Evolutionary conservation across 139 green algal genomes (phyloP).

Genomic region (Picochlorum sp.): DNA sequence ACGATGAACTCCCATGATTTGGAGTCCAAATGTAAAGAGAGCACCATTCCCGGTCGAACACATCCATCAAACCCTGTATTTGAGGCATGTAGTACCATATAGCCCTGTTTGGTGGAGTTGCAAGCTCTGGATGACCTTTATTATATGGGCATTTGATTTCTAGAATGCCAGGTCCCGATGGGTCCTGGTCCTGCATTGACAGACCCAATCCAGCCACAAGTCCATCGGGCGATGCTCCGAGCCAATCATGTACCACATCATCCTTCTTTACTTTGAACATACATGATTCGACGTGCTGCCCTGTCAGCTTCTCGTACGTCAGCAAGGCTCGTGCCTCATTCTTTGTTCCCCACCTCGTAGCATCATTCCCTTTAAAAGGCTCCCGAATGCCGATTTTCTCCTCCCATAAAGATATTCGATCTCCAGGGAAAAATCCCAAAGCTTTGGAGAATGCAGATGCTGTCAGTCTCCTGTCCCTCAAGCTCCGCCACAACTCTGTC

Average conservation of each 20-base stretch:
- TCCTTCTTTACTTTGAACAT: conserved; percentile 37
- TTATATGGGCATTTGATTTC: conserved; percentile 74
- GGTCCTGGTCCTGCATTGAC: not conserved
- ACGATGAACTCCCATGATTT: conserved; percentile 42
- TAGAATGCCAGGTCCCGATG: conserved; percentile 36
- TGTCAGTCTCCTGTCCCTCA: conserved; percentile 48
- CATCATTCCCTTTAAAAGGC: conserved; percentile 59
- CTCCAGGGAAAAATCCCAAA: conserved; percentile 36
- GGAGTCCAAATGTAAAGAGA: conserved; percentile 54
- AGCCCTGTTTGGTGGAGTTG: conserved; percentile 25
- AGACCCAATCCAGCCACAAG: conserved; percentile 31
- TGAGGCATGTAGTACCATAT: conserved; percentile 68
- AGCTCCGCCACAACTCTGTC: conserved; percentile 33
- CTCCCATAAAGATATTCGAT: conserved; percentile 54
- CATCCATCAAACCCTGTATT: conserved; percentile 62
- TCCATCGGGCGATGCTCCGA: conserved; percentile 59
- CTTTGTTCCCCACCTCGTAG: conserved; percentile 52
- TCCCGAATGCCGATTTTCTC: conserved; percentile 57
- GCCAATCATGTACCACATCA: conserved; percentile 49
- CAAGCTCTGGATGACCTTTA: conserved; percentile 32
- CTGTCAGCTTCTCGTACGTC: conserved; percentile 32
- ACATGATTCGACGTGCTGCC: conserved; percentile 17
- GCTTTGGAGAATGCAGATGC: conserved; percentile 46
- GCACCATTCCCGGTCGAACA: conserved; percentile 59
- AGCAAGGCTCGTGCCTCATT: conserved; percentile 39